Evolutionary conservation across 2,329 filamentous ascomycete genomes (phyloP).

Genomic region (Neofusicoccum umdonicola): DNA sequence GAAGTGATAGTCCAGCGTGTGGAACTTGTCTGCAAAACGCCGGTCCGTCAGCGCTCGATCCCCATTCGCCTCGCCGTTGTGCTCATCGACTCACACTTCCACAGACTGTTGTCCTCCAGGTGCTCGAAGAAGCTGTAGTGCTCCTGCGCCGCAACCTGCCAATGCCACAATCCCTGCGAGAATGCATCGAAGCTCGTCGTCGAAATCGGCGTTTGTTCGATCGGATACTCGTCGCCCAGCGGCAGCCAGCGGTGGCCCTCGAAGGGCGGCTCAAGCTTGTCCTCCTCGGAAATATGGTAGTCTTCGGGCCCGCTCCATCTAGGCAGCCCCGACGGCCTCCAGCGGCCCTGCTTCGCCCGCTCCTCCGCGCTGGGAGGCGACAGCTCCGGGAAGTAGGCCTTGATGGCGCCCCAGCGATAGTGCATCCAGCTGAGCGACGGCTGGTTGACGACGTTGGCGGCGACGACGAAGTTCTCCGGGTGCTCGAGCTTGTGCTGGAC

Average conservation of each 20-base stretch:
- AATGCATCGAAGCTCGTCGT: slow-evolving; percentile 47
- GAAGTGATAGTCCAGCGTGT: slow-evolving; percentile 49
- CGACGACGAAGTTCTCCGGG: slow-evolving; percentile 52
- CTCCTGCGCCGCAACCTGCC: slow-evolving; percentile 50
- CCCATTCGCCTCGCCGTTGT: too few species aligned
- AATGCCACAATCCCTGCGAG: slow-evolving; percentile 47
- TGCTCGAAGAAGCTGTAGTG: slow-evolving; percentile 40
- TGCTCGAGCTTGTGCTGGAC: slow-evolving; percentile 53
- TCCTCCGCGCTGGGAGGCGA: slow-evolving; percentile 21
- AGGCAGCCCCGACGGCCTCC: slow-evolving; percentile 43
- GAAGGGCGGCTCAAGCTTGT: slow-evolving; percentile 33
- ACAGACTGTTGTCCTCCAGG: slow-evolving; percentile 23
- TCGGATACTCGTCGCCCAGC: slow-evolving; percentile 40
- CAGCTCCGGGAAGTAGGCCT: slow-evolving; percentile 54
- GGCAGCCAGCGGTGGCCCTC: slow-evolving; percentile 54
- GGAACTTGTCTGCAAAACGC: slow-evolving; percentile 20
- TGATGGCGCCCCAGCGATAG: slow-evolving; percentile 52
- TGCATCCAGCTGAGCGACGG: slow-evolving; percentile 56
- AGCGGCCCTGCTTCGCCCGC: slow-evolving; percentile 28
- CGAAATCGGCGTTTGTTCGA: slow-evolving; percentile 48
- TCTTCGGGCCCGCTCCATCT: slow-evolving; percentile 29
- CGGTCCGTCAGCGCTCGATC: not conserved
- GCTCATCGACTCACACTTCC: slow-evolving; percentile 13
- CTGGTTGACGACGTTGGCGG: slow-evolving; percentile 58
- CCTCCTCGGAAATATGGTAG: slow-evolving; percentile 22